Conservation (phyloP, 176 grass and related monocot species). For the Zoysia japonica region DNA sequence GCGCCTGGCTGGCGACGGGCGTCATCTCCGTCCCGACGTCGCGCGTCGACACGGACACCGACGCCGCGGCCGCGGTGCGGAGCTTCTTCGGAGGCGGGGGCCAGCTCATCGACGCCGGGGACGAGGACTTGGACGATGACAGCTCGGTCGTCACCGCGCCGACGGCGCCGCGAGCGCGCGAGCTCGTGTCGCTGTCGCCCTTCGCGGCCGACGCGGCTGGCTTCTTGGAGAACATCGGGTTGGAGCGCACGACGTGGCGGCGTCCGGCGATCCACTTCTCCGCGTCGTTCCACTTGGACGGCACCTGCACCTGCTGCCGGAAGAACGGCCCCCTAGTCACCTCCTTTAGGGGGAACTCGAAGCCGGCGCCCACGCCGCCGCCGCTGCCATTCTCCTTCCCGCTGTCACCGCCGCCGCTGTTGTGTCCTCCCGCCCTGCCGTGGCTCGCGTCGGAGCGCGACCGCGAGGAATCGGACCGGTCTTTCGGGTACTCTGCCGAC, state of each 20-base stretch:
- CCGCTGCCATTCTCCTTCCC: conserved; percentile 33
- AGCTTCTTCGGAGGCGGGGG: conserved; percentile 42
- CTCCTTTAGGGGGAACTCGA: conserved; percentile 72
- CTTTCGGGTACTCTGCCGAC: conserved; percentile 36
- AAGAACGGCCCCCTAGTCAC: conserved; percentile 54
- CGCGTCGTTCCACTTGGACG: conserved; percentile 98
- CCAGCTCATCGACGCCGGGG: conserved; percentile 32
- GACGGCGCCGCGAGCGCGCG: background rate
- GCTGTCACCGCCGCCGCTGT: conserved; percentile 39
- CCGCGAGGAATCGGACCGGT: conserved; percentile 35
- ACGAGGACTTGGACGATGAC: conserved; percentile 20
- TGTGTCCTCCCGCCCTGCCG: background rate
- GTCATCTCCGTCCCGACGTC: conserved; percentile 98
- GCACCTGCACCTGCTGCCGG: conserved; percentile 44
- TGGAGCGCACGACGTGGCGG: conserved; percentile 73
- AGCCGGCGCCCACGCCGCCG: conserved; percentile 18
- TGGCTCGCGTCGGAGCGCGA: conserved; percentile 47
- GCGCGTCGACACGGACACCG: conserved; percentile 67
- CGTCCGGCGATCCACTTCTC: conserved; percentile 90
- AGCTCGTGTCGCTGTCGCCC: background rate
- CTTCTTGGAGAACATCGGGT: conserved; percentile 73
- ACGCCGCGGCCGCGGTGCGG: background rate
- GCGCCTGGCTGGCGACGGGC: conserved; percentile 81
- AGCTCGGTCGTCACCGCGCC: conserved; percentile 35
- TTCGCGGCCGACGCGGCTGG: conserved; percentile 4